Conservation (phyloP, 805 yeast genomes). For the Yamadazyma insecticola region DNA sequence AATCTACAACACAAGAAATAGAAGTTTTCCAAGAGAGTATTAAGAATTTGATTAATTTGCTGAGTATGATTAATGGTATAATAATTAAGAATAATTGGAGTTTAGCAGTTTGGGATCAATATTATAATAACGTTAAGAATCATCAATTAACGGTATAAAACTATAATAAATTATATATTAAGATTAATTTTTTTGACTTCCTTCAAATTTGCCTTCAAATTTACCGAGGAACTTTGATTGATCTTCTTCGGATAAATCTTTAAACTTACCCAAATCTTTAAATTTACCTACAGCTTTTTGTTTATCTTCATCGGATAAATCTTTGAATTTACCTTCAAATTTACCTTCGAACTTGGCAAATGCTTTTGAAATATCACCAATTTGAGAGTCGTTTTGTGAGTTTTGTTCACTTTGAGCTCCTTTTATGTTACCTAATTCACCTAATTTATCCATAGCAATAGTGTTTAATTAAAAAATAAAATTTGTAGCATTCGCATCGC, state of each 20-base stretch:
- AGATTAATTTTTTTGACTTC: too few species aligned
- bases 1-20: conserved; percentile 63
- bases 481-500: too few species aligned
- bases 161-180: too few species aligned
- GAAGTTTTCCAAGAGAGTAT: conserved; percentile 50
- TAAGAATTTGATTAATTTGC: conserved; percentile 9
- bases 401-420: conserved; percentile 3
- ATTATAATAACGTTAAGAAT: conserved; percentile 7
- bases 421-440: conserved; percentile 2
- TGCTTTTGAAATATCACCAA: neutral
- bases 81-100: conserved; percentile 9
- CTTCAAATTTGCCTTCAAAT: conserved; percentile 7
- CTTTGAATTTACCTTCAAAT: conserved; percentile 3
- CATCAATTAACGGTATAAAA: too few species aligned
- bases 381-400: neutral
- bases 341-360: conserved; percentile 2
- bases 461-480: too few species aligned
- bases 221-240: conserved; percentile 9
- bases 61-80: conserved; percentile 6
- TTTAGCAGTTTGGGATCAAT: conserved; percentile 9
- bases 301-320: neutral
- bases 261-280: conserved; percentile 3
- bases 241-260: conserved; percentile 3
- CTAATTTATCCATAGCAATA: conserved; percentile 1
- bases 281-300: conserved; percentile 6